Base-by-base conservation (phyloP, 495 filamentous ascomycete species). In the Cercophora samala region DNA sequence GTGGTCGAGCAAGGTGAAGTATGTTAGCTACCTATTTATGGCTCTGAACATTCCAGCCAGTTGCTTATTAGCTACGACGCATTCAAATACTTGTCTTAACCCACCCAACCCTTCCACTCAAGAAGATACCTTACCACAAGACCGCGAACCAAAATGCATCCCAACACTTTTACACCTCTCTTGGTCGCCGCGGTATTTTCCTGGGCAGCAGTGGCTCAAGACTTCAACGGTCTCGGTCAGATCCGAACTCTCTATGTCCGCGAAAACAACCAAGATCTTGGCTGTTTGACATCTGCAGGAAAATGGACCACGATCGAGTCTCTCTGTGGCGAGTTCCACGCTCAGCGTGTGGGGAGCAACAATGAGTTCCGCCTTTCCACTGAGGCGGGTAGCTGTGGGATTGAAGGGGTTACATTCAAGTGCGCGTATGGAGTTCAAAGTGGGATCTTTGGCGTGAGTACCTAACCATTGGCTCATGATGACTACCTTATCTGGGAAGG, bases 221-320 rank as follows among this genome's bases (percentile, higher is more conserved):
- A 25, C 64, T 62, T 60, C 21, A 62, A 26, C 56, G 68, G 68
- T 46, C 15, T 32, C 17, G 68, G 68, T n/a, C 65, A 67, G 22
- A 42, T 70, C 15, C 68, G 68, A 22, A 67, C 68, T 17, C 55
- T 70, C n/a, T 61, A 67, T 29, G 62, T 64, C 58, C 22, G 58
- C 32, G 9, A 3, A 8, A 51, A 26, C 58, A 42, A 70, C 46
- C 54, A 61, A 9, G 65, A 70, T 21, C 61, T 70, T 5, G 68
- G 68, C 24, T 70, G 68, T 58, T 29, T 70, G 15, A 70, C 68
- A 29, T 37, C 55, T 25, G 13, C 15, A 4, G 68, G 68, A 13
- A 46, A 63, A 21, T 70, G 65, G 68, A 70, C 68, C 9, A 46
- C 37, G n/a, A 32, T 68, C 58, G 66, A 68, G 52, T n/a, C 62